Percentiles rank a stretch among this genome's conserved stretches.
These are phyloP conservation scores for Monosporozyma aerobia DNA, from an alignment of 805 yeast species.

Conservation along the genomic window DNA sequence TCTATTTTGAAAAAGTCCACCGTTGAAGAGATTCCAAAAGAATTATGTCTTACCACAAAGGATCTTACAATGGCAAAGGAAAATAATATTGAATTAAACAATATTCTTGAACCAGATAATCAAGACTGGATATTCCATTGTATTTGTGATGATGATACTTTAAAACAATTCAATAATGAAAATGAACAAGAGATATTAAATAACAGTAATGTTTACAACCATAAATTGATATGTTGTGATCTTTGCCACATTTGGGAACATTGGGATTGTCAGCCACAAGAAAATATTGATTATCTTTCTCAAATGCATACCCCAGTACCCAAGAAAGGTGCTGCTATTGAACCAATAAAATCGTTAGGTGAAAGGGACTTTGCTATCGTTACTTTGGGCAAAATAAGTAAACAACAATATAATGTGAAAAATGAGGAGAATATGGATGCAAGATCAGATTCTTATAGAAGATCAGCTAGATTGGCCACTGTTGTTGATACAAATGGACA, in stretches of 20 bases:
- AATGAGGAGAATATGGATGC: neutral
- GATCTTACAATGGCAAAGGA: conserved; percentile 17
- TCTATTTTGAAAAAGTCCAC: neutral
- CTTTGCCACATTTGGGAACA: conserved; percentile 28
- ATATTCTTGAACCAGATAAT: conserved; percentile 15
- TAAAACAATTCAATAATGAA: conserved; percentile 9
- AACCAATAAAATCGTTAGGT: neutral
- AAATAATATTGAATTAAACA: conserved; percentile 13
- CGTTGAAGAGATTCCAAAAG: conserved; percentile 23
- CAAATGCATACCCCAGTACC: conserved; percentile 2
- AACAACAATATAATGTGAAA: neutral
- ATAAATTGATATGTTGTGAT: conserved; percentile 23
- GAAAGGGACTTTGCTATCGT: conserved; percentile 17
- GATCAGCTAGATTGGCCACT: conserved; percentile 1
- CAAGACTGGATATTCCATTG: conserved; percentile 28
- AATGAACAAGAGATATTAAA: conserved; percentile 12
- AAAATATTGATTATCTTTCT: conserved; percentile 11
- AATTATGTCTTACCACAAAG: conserved; percentile 17
- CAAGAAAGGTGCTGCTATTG: neutral
- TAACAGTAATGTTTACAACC: neutral
- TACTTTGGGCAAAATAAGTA: conserved; percentile 11
- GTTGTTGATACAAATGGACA: neutral
- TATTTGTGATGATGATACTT: conserved; percentile 11
- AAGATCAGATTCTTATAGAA: neutral
- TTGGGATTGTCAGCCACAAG: conserved; percentile 23